These are phyloP conservation scores for Talaromyces atroroseus DNA, from an alignment of 2,329 filamentous ascomycete species.

Conservation along the genomic window DNA sequence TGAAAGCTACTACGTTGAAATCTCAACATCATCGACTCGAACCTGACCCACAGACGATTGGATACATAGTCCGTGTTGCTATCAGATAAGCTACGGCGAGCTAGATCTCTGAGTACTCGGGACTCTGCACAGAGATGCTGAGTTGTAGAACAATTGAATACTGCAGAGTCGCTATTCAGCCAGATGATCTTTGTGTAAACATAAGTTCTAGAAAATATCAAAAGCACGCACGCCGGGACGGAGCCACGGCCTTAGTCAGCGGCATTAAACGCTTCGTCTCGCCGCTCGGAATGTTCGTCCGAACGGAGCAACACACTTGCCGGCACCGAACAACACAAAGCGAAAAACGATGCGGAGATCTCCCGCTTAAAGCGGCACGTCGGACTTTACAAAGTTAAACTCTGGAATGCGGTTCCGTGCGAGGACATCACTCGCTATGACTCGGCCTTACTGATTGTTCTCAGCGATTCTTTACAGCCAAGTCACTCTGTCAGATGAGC, in stretches of 20 bases:
- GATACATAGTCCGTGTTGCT: no score
- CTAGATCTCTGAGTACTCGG: no score
- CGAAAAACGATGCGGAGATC: slow-evolving; percentile 2
- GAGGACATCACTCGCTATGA: neutral
- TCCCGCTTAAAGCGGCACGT: slow-evolving; percentile 13
- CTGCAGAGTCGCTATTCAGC: no score
- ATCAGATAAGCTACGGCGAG: neutral
- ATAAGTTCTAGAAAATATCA: no score
- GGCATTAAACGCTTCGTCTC: neutral
- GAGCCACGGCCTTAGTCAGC: neutral
- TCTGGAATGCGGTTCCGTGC: neutral
- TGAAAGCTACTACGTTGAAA: neutral
- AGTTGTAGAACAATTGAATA: no score
- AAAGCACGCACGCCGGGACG: no score
- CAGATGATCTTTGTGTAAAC: no score
- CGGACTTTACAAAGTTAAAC: neutral
- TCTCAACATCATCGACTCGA: neutral
- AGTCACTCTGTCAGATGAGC: no score
- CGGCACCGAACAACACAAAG: neutral
- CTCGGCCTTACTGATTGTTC: no score
- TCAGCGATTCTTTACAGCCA: no score
- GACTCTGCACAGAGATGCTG: no score
- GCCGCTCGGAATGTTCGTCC: slow-evolving; percentile 2
- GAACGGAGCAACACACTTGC: neutral
- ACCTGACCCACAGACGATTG: no score